Percentiles rank a stretch among this genome's conserved stretches.
Conservation (phyloP, 2,329 filamentous ascomycete genomes). For the Claviceps sp. region DNA sequence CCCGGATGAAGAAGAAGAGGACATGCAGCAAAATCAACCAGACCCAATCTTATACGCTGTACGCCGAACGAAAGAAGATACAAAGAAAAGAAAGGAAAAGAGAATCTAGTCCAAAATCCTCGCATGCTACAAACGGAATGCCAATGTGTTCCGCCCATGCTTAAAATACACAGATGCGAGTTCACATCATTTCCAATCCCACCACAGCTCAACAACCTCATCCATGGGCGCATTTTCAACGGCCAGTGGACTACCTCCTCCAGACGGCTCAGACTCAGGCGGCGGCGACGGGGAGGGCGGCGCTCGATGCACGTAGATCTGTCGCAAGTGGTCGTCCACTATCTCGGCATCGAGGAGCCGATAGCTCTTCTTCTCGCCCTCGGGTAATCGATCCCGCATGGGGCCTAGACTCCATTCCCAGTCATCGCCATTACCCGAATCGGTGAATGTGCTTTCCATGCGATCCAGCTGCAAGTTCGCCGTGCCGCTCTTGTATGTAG, state of each 20-base stretch:
- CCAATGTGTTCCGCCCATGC: not conserved
- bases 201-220: conserved; percentile 36
- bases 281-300: not conserved
- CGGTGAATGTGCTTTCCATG: conserved; percentile 36
- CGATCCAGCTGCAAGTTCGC: conserved; percentile 27
- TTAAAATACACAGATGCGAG: not conserved
- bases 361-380: conserved; percentile 37
- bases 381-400: conserved; percentile 24
- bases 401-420: conserved; percentile 43
- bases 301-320: conserved; percentile 39
- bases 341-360: conserved; percentile 30
- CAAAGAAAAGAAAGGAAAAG: not conserved
- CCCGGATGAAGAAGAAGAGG: not conserved
- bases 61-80: not conserved
- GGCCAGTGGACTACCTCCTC: conserved; percentile 9
- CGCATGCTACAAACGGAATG: not conserved
- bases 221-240: conserved; percentile 23
- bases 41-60: not conserved
- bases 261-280: not conserved
- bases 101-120: not conserved
- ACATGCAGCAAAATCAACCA: too few relatives aligned
- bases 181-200: conserved; percentile 18
- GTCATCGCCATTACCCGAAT: conserved; percentile 24
- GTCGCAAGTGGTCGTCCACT: conserved; percentile 32
- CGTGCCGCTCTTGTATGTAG: conserved; percentile 30